These are phyloP conservation scores for Septoria petroselini DNA, from an alignment of 2,329 filamentous ascomycete species.

Conservation along the genomic window DNA sequence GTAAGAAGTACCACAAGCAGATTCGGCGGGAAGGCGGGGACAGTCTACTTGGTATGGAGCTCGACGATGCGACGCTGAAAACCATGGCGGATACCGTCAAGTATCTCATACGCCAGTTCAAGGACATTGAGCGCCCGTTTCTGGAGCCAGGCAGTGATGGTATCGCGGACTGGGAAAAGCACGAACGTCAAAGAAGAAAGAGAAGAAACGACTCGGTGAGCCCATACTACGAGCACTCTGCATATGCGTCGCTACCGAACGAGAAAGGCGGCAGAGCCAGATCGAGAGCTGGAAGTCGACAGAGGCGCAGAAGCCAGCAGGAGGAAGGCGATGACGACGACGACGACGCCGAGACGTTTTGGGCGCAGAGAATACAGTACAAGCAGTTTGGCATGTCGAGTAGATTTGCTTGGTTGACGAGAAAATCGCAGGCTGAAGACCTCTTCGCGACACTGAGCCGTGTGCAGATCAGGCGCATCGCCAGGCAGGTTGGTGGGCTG, in stretches of 20 bases:
- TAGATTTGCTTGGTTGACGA: constrained; percentile 40
- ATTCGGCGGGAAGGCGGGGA: constrained; percentile 24
- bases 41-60: constrained; percentile 26
- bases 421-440: constrained; percentile 38
- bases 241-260: constrained; percentile 31
- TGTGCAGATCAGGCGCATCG: constrained; percentile 42
- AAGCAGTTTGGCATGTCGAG: constrained; percentile 36
- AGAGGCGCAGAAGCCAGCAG: constrained; percentile 12
- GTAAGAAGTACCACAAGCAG: constrained; percentile 18
- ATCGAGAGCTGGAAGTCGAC: constrained; percentile 2
- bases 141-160: constrained; percentile 32
- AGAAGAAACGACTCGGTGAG: constrained; percentile 23
- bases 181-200: constrained; percentile 23
- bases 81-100: constrained; percentile 40
- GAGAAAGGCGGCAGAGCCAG: constrained; percentile 19
- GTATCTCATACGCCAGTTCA: constrained; percentile 40
- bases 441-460: constrained; percentile 39
- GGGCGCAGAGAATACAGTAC: constrained; percentile 37
- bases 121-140: constrained; percentile 41
- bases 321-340: constrained; percentile 28
- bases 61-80: constrained; percentile 39
- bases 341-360: constrained; percentile 34
- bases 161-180: constrained; percentile 24
- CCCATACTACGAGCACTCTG: constrained; percentile 31
- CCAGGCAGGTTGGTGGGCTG: constrained; percentile 37